Conservation (phyloP, 768 basidiomycete genomes). For the Kwoniella sp. region DNA sequence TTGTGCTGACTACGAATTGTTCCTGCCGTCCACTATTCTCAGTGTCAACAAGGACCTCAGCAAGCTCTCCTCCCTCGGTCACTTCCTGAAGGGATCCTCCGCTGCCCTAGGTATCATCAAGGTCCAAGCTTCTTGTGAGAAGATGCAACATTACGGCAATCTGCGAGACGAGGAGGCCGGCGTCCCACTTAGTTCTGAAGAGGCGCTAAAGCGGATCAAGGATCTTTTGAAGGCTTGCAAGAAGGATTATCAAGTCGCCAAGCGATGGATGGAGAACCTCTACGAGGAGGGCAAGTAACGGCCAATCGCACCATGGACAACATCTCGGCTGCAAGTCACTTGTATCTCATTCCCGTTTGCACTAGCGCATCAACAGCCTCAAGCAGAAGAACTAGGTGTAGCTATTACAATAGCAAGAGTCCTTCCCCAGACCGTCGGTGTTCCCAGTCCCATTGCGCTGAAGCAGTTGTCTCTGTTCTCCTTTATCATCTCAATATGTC, state of each 20-base stretch:
- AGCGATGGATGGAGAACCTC: conserved; percentile 62
- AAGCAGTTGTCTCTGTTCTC: no score
- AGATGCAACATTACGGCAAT: conserved; percentile 82
- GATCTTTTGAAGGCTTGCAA: conserved; percentile 60
- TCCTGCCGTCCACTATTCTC: not conserved
- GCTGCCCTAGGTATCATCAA: conserved; percentile 80
- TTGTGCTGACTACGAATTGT: not conserved
- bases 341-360: not conserved
- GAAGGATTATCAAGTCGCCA: conserved; percentile 65
- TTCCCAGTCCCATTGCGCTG: no score
- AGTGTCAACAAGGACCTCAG: conserved; percentile 62
- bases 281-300: conserved; percentile 48
- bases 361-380: not conserved
- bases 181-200: conserved; percentile 29
- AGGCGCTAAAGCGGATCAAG: conserved; percentile 56
- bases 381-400: no score
- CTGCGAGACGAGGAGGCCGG: conserved; percentile 57
- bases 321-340: no score
- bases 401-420: no score
- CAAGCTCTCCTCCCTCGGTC: conserved; percentile 70
- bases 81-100: conserved; percentile 96
- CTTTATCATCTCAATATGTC: not conserved
- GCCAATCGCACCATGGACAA: no score
- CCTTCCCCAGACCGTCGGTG: no score
- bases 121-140: conserved; percentile 80